Evolutionary conservation across 1,284 basidiomycete genomes (phyloP), one percentile per base, ranked within the genome.

Genomic region (Ustilago esculenta): DNA sequence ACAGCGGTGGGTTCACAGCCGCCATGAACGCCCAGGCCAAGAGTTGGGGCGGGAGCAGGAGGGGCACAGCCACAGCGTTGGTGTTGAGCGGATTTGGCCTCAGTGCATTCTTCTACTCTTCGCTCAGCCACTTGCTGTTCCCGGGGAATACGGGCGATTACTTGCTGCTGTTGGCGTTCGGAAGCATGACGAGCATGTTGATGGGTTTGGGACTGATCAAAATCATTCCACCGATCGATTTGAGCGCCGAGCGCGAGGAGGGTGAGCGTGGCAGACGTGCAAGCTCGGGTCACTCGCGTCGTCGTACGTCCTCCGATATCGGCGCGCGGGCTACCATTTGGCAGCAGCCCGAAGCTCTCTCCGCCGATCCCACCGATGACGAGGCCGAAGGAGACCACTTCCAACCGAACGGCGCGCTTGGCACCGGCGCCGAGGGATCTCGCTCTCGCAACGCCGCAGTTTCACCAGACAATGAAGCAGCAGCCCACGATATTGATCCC

Each of bases 61-160:
- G 90, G 32, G 90, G 88, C 2, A 87, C 88, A 0, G 87, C 88
- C 1, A 90, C 89, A 2, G 89, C 88, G 3, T 79, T 90, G 14
- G 90, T 92, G 18, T 83, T 91, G 15, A 90, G 90, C 0, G 91
- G 90, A n/a, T 92, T 91, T 59, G 91, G 91, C 0, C 85, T 92
- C 5, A 91, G 90, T 8, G 91, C 91, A 0, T 92, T 92, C 82
- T 84, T 89, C 56, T 92, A 92, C 82, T 89, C 89, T 20, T 85
- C 87, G 0, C 79, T 91, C 17, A 87, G 89, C 0, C 88, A 90
- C 53, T 67, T 84, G 0, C 72, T 89, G 24, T 92, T 87, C 66
- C 87, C 89, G 0, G 90, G 89, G 0, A 85, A 91, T 70, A 90
- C 89, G 0, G 87, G 87, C 4, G 86, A 86, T 5, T 88, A 92